These are phyloP conservation scores for Eimeria maxima DNA, from an alignment of 169 alveolate species.

Conservation along the genomic window DNA sequence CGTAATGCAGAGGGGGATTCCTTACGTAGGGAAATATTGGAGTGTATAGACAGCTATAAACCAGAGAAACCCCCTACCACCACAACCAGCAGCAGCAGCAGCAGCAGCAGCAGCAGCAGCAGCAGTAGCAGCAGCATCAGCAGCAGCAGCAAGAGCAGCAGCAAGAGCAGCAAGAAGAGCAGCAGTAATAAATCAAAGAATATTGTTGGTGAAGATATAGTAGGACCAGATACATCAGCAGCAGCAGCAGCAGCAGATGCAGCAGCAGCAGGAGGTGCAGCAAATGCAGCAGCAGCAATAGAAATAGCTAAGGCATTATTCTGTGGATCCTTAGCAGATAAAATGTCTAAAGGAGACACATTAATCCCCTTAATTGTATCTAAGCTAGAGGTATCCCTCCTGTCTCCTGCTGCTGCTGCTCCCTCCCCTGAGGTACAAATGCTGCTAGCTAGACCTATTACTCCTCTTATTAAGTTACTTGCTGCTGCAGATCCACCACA, in stretches of 20 bases:
- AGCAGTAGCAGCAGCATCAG: constrained; percentile 23
- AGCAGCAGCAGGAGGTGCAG: too few species aligned
- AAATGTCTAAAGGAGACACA: constrained; percentile 38
- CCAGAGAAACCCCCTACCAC: background rate
- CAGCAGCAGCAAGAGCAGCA: background rate
- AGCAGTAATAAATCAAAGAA: too few species aligned
- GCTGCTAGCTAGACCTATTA: constrained; percentile 50
- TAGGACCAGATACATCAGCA: background rate
- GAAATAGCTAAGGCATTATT: constrained; percentile 68
- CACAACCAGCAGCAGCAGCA: constrained; percentile 19
- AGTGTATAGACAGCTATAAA: constrained; percentile 33
- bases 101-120: constrained; percentile 40
- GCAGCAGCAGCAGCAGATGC: too few species aligned
- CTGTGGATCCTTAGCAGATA: constrained; percentile 71
- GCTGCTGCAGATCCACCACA: constrained; percentile 1
- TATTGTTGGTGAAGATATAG: too few species aligned
- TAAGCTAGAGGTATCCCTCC: constrained; percentile 19
- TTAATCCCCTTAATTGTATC: background rate
- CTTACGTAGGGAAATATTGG: background rate
- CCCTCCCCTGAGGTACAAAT: constrained; percentile 74
- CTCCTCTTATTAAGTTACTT: constrained; percentile 62
- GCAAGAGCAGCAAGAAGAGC: constrained; percentile 61
- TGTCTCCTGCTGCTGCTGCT: constrained; percentile 52
- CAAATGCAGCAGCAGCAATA: too few species aligned
- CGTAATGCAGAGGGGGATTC: constrained; percentile 30